Evolutionary conservation across 495 filamentous ascomycete genomes (phyloP).

Genomic region (Aspergillus cavernicola): DNA sequence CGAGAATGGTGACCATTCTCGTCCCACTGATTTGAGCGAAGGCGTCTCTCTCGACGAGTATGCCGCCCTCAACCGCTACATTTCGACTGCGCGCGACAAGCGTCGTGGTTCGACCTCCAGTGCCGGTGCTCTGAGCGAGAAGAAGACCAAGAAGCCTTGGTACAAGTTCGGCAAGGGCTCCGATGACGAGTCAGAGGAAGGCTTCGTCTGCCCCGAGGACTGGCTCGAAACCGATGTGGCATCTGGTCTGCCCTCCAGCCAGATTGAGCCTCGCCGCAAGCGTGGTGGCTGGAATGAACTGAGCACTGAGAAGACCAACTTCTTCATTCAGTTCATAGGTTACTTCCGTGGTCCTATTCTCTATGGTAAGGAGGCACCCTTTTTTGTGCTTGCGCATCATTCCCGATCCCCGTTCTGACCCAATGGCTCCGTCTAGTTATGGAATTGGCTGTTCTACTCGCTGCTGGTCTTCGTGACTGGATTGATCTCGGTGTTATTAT

Average conservation of each 20-base stretch:
- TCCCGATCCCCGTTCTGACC: conserved; percentile 3
- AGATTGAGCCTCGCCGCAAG: conserved; percentile 64
- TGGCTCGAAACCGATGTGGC: conserved; percentile 72
- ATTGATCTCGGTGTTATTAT: conserved; percentile 84
- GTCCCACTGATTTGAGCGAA: conserved; percentile 30
- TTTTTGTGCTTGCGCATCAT: neutral
- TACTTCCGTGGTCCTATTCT: conserved; percentile 83
- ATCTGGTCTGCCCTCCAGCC: conserved; percentile 51
- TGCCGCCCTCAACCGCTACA: conserved; percentile 58
- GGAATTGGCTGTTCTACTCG: conserved; percentile 77
- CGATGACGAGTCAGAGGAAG: conserved; percentile 30
- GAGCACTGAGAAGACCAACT: conserved; percentile 69
- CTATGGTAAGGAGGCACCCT: conserved; percentile 59
- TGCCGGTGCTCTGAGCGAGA: conserved; percentile 39
- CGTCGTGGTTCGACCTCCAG: conserved; percentile 54
- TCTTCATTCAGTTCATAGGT: conserved; percentile 71
- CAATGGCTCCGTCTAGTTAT: conserved; percentile 53
- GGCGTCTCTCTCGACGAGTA: conserved; percentile 46
- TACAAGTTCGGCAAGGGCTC: conserved; percentile 53
- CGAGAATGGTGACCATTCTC: conserved; percentile 47
- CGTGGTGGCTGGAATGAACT: conserved; percentile 72
- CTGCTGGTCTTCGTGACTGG: conserved; percentile 78
- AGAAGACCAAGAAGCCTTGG: conserved; percentile 50
- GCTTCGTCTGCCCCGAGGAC: conserved; percentile 60
- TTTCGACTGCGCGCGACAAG: conserved; percentile 61